phyloP scores from a whole-genome alignment of 768 basidiomycete genomes.

The Naganishia onofrii region DNA sequence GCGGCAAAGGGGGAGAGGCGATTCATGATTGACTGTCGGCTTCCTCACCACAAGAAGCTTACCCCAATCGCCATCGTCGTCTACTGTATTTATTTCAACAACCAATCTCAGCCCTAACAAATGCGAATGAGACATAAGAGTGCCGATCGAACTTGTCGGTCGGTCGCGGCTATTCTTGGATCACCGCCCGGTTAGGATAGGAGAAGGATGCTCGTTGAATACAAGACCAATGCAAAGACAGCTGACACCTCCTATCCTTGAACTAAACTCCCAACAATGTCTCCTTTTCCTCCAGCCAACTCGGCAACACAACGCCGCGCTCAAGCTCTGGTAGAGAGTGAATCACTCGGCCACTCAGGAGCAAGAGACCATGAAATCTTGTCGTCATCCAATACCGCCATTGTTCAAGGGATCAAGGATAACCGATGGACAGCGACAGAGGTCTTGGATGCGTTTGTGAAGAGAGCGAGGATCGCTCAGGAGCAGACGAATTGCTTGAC shows the following conservation, averaged over 20 bases:
- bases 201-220: too few species aligned
- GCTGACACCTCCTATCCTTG: not conserved
- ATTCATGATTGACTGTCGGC: not conserved
- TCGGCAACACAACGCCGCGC: not conserved
- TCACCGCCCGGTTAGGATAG: too few species aligned
- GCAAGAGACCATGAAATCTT: conserved; percentile 11
- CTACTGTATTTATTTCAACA: too few species aligned
- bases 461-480: conserved; percentile 41
- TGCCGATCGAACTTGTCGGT: not conserved
- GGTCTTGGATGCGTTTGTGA: conserved; percentile 40
- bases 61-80: too few species aligned
- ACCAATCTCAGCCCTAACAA: too few species aligned
- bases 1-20: too few species aligned
- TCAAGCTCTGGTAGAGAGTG: not conserved
- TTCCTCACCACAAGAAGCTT: too few species aligned
- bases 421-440: conserved; percentile 34
- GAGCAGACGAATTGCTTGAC: conserved; percentile 65
- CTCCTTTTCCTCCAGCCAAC: not conserved
- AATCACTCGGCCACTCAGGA: not conserved
- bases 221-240: not conserved
- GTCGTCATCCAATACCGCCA: not conserved
- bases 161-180: too few species aligned
- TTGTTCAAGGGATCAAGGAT: conserved; percentile 24
- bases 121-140: not conserved
- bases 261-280: too few species aligned